Percentiles rank a stretch among this genome's conserved stretches.
Conservation (phyloP, 805 yeast genomes). For the Helenozyma baotianmanensis region DNA sequence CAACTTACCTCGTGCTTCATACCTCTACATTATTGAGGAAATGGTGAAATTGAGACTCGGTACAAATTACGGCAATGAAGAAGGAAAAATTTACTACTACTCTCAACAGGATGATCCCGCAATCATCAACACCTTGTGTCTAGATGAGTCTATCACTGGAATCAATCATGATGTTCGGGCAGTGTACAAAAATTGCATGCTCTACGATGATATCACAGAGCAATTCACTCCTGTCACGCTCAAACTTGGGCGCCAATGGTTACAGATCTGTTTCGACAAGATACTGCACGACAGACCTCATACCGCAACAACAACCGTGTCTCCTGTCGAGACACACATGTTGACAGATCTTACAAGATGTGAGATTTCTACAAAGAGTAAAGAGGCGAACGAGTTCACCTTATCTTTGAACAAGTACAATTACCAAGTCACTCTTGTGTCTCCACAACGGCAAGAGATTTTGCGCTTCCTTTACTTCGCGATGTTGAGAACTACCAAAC, state of each 20-base stretch:
- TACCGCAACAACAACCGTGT: conserved; percentile 23
- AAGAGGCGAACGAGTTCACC: conserved; percentile 28
- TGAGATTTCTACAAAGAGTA: conserved; percentile 26
- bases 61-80: conserved; percentile 11
- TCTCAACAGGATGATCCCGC: conserved; percentile 32
- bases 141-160: conserved; percentile 29
- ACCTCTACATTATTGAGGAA: conserved; percentile 18
- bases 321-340: conserved; percentile 32
- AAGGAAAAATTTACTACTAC: conserved; percentile 23
- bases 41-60: conserved; percentile 17
- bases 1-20: conserved; percentile 38
- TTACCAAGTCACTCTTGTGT: conserved; percentile 25
- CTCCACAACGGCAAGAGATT: conserved; percentile 49
- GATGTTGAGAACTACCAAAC: conserved; percentile 47
- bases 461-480: conserved; percentile 66
- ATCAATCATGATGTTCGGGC: conserved; percentile 36
- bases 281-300: conserved; percentile 14
- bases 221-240: conserved; percentile 55
- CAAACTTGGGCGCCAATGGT: conserved; percentile 64
- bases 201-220: conserved; percentile 12
- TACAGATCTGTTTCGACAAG: conserved; percentile 44
- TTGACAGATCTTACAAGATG: conserved; percentile 34
- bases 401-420: conserved; percentile 24
- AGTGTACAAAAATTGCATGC: conserved; percentile 24
- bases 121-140: conserved; percentile 31